These are phyloP conservation scores for Aspergillus viridinutans DNA, from an alignment of 2,329 filamentous ascomycete species.

Conservation along the genomic window DNA sequence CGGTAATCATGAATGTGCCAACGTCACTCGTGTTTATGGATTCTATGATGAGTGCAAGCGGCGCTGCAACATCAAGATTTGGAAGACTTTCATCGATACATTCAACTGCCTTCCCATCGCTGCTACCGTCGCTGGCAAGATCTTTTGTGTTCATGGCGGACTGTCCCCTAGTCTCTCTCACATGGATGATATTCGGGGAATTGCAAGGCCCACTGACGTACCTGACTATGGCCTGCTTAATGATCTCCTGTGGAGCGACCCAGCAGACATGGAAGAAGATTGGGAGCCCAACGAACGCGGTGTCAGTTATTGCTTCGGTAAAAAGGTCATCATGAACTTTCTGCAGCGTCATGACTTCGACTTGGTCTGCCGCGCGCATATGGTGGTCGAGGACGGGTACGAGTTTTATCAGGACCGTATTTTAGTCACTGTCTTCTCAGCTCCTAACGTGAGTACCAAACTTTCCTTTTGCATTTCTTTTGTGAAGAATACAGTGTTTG, in stretches of 20 bases:
- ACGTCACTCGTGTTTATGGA: constrained; percentile 90
- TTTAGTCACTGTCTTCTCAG: constrained; percentile 93
- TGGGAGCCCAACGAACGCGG: constrained; percentile 98
- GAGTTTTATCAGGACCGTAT: constrained; percentile 97
- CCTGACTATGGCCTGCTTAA: constrained; percentile 95
- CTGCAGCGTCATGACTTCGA: constrained; percentile 94
- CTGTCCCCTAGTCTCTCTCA: constrained; percentile 86
- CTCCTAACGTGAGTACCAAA: constrained; percentile 74
- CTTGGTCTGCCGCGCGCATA: constrained; percentile 92
- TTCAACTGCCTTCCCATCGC: constrained; percentile 96
- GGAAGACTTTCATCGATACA: constrained; percentile 96
- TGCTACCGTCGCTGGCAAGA: constrained; percentile 94
- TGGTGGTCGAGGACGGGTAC: constrained; percentile 99
- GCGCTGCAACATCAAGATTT: constrained; percentile 92
- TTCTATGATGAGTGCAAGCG: constrained; percentile 99
- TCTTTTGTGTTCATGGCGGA: constrained; percentile 95
- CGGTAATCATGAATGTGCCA: constrained; percentile 95
- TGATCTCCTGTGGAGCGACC: constrained; percentile 94
- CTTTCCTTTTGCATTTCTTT: background rate
- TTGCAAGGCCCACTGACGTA: constrained; percentile 91
- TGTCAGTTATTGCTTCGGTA: constrained; percentile 97
- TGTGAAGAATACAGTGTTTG: constrained; percentile 1
- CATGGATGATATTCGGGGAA: constrained; percentile 98
- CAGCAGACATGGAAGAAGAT: constrained; percentile 94
- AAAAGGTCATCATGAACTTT: constrained; percentile 97